A percentile compares a stretch with the other conserved stretches of the same genome.
Conservation (phyloP, 2,329 filamentous ascomycete genomes). For the Ophiostoma sp. region DNA sequence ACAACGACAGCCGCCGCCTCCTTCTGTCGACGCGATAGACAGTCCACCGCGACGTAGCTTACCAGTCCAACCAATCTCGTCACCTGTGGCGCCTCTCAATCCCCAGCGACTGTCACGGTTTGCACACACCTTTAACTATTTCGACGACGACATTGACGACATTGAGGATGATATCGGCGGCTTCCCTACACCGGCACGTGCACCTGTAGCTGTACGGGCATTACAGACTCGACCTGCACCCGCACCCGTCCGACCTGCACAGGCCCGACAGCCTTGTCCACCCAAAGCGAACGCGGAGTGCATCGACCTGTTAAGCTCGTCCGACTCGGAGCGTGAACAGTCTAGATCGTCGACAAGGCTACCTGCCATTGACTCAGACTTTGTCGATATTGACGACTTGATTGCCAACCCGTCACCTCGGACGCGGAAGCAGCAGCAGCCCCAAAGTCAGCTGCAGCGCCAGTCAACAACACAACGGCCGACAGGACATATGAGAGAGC, state of each 20-base stretch:
- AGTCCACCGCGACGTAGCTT: neutral
- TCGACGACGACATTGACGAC: neutral
- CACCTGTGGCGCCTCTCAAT: neutral
- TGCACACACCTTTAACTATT: neutral
- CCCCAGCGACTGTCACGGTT: neutral
- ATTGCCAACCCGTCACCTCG: neutral
- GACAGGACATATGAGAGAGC: neutral
- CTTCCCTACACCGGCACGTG: neutral
- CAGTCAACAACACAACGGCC: neutral
- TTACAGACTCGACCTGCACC: neutral
- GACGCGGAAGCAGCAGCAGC: neutral
- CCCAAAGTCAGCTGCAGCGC: neutral
- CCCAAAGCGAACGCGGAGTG: neutral
- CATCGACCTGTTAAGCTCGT: constrained; percentile 28
- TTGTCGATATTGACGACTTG: constrained; percentile 22
- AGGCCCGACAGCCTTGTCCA: neutral
- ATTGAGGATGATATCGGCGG: neutral
- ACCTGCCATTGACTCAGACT: neutral
- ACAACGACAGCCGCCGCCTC: neutral
- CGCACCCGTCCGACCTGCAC: neutral
- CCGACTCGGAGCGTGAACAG: neutral
- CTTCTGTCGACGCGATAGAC: neutral
- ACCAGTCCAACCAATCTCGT: neutral
- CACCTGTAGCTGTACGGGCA: neutral
- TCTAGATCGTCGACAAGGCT: neutral